Evolutionary conservation across 805 yeast genomes (phyloP).

Genomic region (Cyberlindnera japonica): DNA sequence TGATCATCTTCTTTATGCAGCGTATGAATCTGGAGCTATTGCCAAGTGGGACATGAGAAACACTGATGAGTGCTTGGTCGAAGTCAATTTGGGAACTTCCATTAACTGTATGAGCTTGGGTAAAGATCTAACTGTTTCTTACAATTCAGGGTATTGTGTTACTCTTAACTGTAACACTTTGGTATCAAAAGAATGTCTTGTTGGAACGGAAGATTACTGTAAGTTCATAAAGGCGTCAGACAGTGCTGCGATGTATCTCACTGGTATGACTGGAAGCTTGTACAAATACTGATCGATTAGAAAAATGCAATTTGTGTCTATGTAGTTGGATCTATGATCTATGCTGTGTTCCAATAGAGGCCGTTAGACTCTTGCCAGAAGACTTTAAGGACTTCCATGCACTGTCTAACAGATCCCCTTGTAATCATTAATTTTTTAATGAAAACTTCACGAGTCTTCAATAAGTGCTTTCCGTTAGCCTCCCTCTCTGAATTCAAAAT

Average conservation of each 20-base stretch:
- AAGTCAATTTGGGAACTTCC: background rate
- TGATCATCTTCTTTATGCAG: background rate
- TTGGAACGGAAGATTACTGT: conserved; percentile 7
- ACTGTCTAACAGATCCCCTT: conserved; percentile 56
- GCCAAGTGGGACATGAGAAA: conserved; percentile 41
- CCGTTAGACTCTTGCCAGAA: conserved; percentile 67
- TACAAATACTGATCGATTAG: conserved; percentile 1
- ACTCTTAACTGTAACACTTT: background rate
- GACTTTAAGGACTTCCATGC: conserved; percentile 52
- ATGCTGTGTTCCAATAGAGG: conserved; percentile 30
- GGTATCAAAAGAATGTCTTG: background rate
- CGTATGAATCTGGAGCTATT: conserved; percentile 26
- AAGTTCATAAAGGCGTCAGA: background rate
- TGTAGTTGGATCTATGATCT: conserved; percentile 12
- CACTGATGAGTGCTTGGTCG: conserved; percentile 8
- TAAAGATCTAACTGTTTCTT: conserved; percentile 4
- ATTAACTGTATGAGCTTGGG: conserved; percentile 14
- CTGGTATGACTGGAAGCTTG: conserved; percentile 1
- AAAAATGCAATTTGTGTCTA: too few relatives aligned
- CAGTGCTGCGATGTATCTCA: background rate
- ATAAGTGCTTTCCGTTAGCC: conserved; percentile 23
- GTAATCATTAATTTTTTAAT: conserved; percentile 56
- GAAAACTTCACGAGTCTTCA: conserved; percentile 39
- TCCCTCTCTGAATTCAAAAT: conserved; percentile 29
- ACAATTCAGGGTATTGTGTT: conserved; percentile 5